Conservation (phyloP, 2,329 filamentous ascomycete genomes). For the Pezicula radicicola region DNA sequence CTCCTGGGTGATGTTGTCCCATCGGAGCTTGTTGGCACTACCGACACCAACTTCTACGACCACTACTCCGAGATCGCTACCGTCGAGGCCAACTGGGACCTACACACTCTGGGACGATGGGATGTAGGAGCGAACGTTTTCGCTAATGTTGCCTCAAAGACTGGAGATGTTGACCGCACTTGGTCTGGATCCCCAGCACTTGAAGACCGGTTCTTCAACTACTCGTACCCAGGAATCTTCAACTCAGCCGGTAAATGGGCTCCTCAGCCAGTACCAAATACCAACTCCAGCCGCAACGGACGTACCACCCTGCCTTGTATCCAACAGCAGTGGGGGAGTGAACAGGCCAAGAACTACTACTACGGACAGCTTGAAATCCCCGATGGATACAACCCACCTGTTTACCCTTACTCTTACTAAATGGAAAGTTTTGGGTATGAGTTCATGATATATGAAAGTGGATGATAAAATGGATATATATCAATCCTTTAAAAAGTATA, state of each 20-base stretch:
- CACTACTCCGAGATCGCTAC: constrained; percentile 70
- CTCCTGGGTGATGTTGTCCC: constrained; percentile 75
- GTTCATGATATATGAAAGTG: too few relatives aligned
- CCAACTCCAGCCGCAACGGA: constrained; percentile 19
- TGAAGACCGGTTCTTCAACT: constrained; percentile 38
- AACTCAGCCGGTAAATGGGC: constrained; percentile 22
- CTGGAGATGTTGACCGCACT: constrained; percentile 45
- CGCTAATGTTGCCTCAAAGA: constrained; percentile 55
- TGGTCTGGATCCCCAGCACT: constrained; percentile 24
- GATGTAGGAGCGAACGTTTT: constrained; percentile 73
- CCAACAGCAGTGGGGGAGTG: constrained; percentile 21
- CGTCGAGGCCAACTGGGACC: constrained; percentile 63
- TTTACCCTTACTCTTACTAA: constrained; percentile 10
- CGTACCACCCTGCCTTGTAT: constrained; percentile 27
- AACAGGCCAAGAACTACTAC: constrained; percentile 25
- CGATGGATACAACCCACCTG: constrained; percentile 24
- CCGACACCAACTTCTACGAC: constrained; percentile 67
- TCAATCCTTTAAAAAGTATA: too few relatives aligned
- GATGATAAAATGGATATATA: too few relatives aligned
- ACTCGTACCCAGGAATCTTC: constrained; percentile 40
- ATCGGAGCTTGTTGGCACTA: constrained; percentile 59
- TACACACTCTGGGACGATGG: constrained; percentile 67
- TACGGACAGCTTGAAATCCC: constrained; percentile 26
- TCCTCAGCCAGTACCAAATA: constrained; percentile 32
- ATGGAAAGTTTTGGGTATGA: background rate